Base-by-base conservation (phyloP, 2,329 filamentous ascomycete species). In the Aspergillus pseudoterreus region DNA sequence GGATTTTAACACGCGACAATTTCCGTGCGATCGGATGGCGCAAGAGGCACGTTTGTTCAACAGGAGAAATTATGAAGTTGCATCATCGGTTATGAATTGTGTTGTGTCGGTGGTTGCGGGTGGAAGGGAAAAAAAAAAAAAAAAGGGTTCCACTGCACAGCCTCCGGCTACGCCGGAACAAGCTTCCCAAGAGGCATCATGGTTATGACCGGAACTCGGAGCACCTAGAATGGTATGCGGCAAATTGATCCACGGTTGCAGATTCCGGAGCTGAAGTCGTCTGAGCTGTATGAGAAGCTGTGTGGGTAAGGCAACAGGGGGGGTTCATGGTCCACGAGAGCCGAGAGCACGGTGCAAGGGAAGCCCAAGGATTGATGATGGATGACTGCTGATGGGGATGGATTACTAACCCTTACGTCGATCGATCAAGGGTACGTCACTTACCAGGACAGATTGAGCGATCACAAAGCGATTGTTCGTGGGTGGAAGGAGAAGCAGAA, bases 121-220 rank as follows among this genome's bases (percentile, higher is more conserved):
- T 42, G 42, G 19, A 19, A 19, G 19, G 19, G 19, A 3, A 19
- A 19, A 19, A 44, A 35, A 38, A 44, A 44, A 45, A 19, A 45
- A 42, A 42, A 54, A 51, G 49, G 52, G 52, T 52, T 57, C 56
- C 57, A 60, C 54, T 55, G 49, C 58, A 61, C 57, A 59, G 58
- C 58, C 58, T 55, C 53, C 53, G 52, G 52, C 36, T 45, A 35
- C 21, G 10, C 53, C 56, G 54, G 53, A 51, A 47, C 48, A 43
- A 43, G 35, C 41, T 52, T 47, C 41, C 48, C 49, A 21, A 24
- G 45, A 42, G 9, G 35, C 24, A 47, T 38, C 42, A 17, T 39
- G 24, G 30, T 39, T 45, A 38, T 41, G 33, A 22, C 30, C 6
- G 47, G n/a, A 35, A 38, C 47, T 32, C 41, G 41, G 22, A 21